Evolutionary conservation across 495 filamentous ascomycete species (phyloP).

Genomic region (Podospora sp.): DNA sequence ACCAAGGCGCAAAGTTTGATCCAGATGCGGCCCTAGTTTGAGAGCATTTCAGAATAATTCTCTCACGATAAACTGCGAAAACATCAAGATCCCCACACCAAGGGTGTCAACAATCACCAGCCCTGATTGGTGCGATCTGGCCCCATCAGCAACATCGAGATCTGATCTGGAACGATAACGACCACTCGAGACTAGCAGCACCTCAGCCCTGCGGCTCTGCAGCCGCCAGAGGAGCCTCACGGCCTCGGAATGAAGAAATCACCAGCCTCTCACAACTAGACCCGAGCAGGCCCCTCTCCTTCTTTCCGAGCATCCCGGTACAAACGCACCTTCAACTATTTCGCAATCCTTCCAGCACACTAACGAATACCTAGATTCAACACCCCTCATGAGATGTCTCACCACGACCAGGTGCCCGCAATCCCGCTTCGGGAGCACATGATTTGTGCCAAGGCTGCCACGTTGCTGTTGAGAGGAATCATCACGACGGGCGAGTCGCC

Average conservation of each 20-base stretch:
- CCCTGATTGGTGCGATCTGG: background rate
- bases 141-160: background rate
- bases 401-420: background rate
- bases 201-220: background rate
- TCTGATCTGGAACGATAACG: background rate
- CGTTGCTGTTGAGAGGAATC: slow-evolving; percentile 25
- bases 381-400: slow-evolving; percentile 5
- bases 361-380: background rate
- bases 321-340: background rate
- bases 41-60: background rate
- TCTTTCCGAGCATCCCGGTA: background rate
- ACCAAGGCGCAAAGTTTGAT: background rate
- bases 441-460: slow-evolving; percentile 24
- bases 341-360: background rate
- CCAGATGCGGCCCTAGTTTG: too few species aligned
- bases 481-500: slow-evolving; percentile 27
- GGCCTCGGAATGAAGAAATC: background rate
- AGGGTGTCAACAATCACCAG: background rate
- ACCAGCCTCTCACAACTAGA: background rate
- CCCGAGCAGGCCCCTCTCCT: background rate
- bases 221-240: background rate
- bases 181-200: background rate
- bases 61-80: background rate
- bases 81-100: background rate
- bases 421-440: slow-evolving; percentile 23